Conservation (phyloP, 75 land plant species). For the Pinus tabuliformis region DNA sequence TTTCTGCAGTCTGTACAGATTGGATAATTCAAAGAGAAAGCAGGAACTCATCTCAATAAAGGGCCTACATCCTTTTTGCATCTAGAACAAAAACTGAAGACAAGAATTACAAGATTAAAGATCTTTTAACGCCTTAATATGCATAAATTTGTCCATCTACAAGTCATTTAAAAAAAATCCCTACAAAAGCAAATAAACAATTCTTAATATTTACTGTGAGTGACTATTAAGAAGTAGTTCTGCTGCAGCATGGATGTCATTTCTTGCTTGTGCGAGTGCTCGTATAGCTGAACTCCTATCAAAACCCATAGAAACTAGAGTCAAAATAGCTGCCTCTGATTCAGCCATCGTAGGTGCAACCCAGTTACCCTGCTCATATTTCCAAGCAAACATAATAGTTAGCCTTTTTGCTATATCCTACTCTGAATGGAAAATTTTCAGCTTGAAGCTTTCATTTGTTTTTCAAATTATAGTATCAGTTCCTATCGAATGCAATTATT, state of each 20-base stretch:
- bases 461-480: background rate
- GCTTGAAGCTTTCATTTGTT: background rate
- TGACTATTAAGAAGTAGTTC: conserved; percentile 78
- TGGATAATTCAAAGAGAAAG: no score
- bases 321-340: conserved; percentile 68
- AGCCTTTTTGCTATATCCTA: background rate
- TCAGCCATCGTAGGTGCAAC: conserved; percentile 45
- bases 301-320: conserved; percentile 86
- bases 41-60: background rate
- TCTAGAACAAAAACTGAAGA: background rate
- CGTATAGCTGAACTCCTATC: conserved; percentile 68
- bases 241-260: conserved; percentile 75
- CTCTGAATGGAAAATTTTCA: background rate
- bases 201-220: conserved; percentile 15
- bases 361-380: conserved; percentile 18
- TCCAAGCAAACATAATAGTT: background rate
- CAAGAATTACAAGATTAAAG: background rate
- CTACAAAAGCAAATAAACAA: background rate
- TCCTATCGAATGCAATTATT: background rate
- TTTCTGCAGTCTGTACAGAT: background rate
- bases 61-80: background rate
- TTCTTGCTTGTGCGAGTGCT: conserved; percentile 69
- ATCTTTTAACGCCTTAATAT: background rate
- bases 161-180: background rate
- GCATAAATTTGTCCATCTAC: background rate